A percentile compares a stretch with the other conserved stretches of the same genome.
phyloP scores from a whole-genome alignment of 805 yeast species.

The Sugiyamaella chiloensis region DNA sequence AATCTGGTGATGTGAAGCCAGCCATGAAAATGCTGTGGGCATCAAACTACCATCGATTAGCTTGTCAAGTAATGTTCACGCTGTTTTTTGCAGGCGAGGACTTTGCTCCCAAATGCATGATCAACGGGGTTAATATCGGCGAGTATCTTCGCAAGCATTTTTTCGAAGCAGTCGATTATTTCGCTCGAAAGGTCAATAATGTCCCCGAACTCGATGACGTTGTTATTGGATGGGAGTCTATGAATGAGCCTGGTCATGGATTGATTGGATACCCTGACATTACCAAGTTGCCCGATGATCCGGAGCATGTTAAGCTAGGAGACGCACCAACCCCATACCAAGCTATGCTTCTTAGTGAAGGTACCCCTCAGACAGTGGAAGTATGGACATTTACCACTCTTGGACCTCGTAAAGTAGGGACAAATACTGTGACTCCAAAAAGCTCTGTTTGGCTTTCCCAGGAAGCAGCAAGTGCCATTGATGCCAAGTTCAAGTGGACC shows the following conservation, averaged over 20 bases:
- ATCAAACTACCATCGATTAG: constrained; percentile 75
- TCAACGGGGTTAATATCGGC: constrained; percentile 68
- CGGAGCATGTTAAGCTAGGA: constrained; percentile 66
- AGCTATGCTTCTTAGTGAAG: constrained; percentile 70
- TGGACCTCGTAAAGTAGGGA: constrained; percentile 70
- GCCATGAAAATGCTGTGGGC: constrained; percentile 81
- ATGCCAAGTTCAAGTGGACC: constrained; percentile 63
- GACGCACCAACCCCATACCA: constrained; percentile 79
- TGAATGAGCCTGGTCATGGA: constrained; percentile 85
- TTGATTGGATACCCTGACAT: constrained; percentile 61
- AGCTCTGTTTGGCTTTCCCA: constrained; percentile 67
- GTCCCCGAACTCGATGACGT: constrained; percentile 41
- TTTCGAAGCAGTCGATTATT: constrained; percentile 48
- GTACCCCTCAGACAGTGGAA: constrained; percentile 63
- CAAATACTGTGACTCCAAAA: constrained; percentile 54
- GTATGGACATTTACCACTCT: constrained; percentile 62
- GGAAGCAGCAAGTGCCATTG: constrained; percentile 31
- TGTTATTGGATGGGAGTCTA: constrained; percentile 72
- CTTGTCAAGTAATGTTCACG: constrained; percentile 78
- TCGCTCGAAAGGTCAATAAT: constrained; percentile 42
- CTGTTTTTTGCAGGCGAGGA: constrained; percentile 74
- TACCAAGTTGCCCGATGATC: constrained; percentile 47
- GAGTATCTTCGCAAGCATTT: constrained; percentile 68
- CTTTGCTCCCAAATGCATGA: constrained; percentile 70
- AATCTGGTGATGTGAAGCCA: constrained; percentile 41